Conservation (phyloP, 208 protist species). For the Crithidia expoeki region DNA sequence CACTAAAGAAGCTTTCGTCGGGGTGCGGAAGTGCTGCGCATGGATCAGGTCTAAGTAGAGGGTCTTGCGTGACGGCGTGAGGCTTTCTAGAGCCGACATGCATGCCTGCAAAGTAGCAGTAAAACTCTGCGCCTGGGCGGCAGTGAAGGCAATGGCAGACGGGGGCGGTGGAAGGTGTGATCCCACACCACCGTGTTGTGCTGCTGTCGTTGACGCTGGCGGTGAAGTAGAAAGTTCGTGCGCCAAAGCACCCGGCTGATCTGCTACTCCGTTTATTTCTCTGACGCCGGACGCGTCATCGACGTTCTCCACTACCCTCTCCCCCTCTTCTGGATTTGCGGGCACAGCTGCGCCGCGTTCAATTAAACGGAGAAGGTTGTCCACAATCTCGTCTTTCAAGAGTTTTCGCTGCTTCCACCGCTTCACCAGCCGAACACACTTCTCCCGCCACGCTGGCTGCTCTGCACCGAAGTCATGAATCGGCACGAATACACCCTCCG, state of each 20-base stretch:
- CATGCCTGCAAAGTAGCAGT: slow-evolving; percentile 59
- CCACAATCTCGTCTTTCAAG: slow-evolving; percentile 28
- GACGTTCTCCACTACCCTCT: neutral
- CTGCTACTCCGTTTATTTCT: too few relatives aligned
- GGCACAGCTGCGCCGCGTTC: slow-evolving; percentile 12
- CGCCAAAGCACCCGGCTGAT: too few relatives aligned
- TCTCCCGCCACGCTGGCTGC: slow-evolving; percentile 51
- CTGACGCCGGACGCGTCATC: too few relatives aligned
- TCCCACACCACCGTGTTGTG: neutral
- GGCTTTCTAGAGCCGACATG: slow-evolving; percentile 58
- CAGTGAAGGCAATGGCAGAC: slow-evolving; percentile 20
- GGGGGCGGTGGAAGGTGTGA: neutral
- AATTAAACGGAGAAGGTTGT: slow-evolving; percentile 38
- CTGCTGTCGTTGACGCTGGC: neutral
- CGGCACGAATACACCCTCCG: slow-evolving; percentile 33
- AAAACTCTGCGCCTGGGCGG: slow-evolving; percentile 48
- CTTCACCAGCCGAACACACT: slow-evolving; percentile 50
- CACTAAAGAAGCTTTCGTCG: slow-evolving; percentile 41
- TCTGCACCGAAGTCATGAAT: slow-evolving; percentile 29
- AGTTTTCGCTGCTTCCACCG: slow-evolving; percentile 62
- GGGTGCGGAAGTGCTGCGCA: slow-evolving; percentile 42
- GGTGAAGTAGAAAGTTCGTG: too few relatives aligned
- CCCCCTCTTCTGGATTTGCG: neutral
- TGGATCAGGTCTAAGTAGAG: slow-evolving; percentile 61
- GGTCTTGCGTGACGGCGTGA: slow-evolving; percentile 45